These are phyloP conservation scores for Trichoderma atroviride DNA, from an alignment of 2,329 filamentous ascomycete species.

Conservation along the genomic window DNA sequence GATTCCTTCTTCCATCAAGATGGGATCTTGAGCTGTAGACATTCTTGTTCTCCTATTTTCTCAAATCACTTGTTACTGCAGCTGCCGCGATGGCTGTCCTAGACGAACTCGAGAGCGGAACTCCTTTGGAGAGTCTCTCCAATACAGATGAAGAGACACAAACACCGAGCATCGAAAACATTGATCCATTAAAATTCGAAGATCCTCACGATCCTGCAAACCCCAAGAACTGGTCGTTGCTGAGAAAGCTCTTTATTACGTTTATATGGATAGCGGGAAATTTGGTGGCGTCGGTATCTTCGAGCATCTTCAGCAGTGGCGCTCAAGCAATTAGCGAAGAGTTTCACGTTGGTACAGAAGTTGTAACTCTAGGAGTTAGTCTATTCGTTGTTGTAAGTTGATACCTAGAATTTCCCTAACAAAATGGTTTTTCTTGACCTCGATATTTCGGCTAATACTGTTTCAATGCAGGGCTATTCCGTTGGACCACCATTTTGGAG, in stretches of 20 bases:
- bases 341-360: conserved; percentile 11
- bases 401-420: neutral
- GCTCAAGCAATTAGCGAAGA: conserved; percentile 24
- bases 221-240: conserved; percentile 16
- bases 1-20: neutral
- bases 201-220: conserved; percentile 3
- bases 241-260: conserved; percentile 9
- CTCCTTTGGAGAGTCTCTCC: neutral
- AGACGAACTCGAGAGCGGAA: conserved; percentile 10
- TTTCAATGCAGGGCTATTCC: conserved; percentile 5
- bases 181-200: neutral
- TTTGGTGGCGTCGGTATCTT: conserved; percentile 12
- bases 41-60: neutral
- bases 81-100: neutral
- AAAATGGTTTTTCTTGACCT: neutral
- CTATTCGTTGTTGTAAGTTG: conserved; percentile 20
- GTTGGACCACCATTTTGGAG: conserved; percentile 61
- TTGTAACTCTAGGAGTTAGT: conserved; percentile 23
- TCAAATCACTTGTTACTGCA: neutral
- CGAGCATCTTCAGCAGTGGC: conserved; percentile 24
- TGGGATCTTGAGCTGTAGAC: neutral
- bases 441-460: neutral
- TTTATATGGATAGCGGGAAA: conserved; percentile 24
- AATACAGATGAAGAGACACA: conserved; percentile 13
- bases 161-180: neutral